phyloP scores from a whole-genome alignment of 495 filamentous ascomycete genomes.

The Penicillium cosmopolitanum region DNA sequence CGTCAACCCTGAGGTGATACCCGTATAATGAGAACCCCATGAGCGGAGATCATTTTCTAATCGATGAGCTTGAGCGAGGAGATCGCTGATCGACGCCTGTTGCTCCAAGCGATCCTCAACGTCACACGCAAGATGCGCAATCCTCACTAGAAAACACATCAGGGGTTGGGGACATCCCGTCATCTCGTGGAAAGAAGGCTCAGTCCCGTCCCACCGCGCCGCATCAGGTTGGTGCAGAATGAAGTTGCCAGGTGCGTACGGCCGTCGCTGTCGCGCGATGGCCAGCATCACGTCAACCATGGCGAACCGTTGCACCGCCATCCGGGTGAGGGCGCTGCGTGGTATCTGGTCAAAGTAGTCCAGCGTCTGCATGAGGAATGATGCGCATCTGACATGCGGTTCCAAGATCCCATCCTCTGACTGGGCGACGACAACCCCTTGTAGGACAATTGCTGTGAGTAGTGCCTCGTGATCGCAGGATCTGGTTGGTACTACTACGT shows the following conservation, averaged over 20 bases:
- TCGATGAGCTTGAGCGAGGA: conserved; percentile 18
- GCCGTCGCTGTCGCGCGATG: conserved; percentile 32
- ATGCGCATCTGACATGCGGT: conserved; percentile 32
- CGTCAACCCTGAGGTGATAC: neutral
- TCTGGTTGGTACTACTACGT: conserved; percentile 9
- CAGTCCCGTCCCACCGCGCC: conserved; percentile 27
- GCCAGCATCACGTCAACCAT: conserved; percentile 38
- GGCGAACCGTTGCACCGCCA: conserved; percentile 30
- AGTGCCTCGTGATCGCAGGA: conserved; percentile 26
- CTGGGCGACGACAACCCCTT: conserved; percentile 32
- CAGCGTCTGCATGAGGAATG: conserved; percentile 31
- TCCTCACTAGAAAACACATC: conserved; percentile 31
- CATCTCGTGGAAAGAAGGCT: conserved; percentile 37
- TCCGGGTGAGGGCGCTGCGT: conserved; percentile 20
- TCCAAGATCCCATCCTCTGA: conserved; percentile 31
- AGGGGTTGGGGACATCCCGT: conserved; percentile 35
- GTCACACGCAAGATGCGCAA: conserved; percentile 32
- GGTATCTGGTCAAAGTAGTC: conserved; percentile 24
- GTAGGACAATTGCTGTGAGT: conserved; percentile 29
- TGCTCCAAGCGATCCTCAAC: conserved; percentile 19
- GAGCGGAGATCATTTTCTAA: conserved; percentile 30
- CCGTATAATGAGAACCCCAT: conserved; percentile 21
- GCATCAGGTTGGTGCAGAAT: conserved; percentile 26
- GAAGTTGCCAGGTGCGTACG: conserved; percentile 28
- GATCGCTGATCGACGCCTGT: neutral